These are phyloP conservation scores for Penicillium sp. DNA, from an alignment of 2,329 filamentous ascomycete species.

Conservation along the genomic window DNA sequence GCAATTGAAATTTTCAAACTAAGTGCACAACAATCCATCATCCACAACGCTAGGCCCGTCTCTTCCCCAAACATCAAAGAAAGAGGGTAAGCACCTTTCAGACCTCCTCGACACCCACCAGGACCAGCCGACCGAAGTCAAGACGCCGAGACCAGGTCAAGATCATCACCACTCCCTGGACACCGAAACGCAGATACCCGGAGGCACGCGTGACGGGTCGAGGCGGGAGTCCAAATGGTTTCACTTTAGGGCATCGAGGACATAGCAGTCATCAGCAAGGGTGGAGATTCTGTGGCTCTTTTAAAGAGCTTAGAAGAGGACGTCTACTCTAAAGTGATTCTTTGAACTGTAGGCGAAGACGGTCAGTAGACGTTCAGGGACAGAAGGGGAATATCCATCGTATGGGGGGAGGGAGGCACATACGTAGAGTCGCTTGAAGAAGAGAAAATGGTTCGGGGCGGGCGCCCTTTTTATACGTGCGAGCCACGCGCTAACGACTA, in stretches of 20 bases:
- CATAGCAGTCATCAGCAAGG: constrained; percentile 87
- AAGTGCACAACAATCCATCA: too few species aligned
- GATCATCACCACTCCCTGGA: constrained; percentile 95
- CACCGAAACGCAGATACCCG: constrained; percentile 43
- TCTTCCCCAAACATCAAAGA: constrained; percentile 37
- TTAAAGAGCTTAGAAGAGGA: constrained; percentile 86
- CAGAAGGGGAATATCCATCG: constrained; percentile 24
- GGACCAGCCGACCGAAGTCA: constrained; percentile 71
- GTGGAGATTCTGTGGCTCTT: constrained; percentile 88
- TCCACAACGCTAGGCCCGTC: too few species aligned
- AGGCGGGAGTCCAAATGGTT: constrained; percentile 57
- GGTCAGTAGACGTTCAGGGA: constrained; percentile 22
- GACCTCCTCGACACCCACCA: constrained; percentile 87
- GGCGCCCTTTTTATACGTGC: constrained; percentile 29
- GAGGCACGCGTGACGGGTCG: constrained; percentile 31
- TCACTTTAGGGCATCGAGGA: constrained; percentile 90
- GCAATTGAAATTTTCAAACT: too few species aligned
- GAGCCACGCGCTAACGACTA: constrained; percentile 21
- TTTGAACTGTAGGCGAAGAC: constrained; percentile 50
- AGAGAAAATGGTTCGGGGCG: constrained; percentile 29
- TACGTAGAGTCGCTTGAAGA: constrained; percentile 47
- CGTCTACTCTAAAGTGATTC: constrained; percentile 99
- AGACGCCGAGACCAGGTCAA: constrained; percentile 69
- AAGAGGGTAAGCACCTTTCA: constrained; percentile 67
- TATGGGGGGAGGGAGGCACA: constrained; percentile 27